A percentile compares a stretch with the other conserved stretches of the same genome.
Conservation (phyloP, 1,139 yeast genomes). For the Hemisphaericaspora lyxosophila region DNA sequence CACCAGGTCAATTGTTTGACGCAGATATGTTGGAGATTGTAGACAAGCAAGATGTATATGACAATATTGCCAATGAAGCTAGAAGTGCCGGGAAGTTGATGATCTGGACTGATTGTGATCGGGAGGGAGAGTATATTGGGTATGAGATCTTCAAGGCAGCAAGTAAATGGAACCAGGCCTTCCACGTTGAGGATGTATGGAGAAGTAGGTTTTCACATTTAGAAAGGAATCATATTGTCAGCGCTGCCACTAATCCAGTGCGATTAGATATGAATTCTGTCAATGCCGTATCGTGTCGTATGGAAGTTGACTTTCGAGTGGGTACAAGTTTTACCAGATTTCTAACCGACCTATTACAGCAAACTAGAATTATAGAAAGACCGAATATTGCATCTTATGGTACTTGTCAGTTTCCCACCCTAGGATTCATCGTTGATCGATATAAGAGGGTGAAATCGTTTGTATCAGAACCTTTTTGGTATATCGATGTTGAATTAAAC, state of each 20-base stretch:
- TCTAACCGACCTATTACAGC: constrained; percentile 52
- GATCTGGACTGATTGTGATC: constrained; percentile 99
- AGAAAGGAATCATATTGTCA: constrained; percentile 68
- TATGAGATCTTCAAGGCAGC: constrained; percentile 79
- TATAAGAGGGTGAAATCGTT: constrained; percentile 73
- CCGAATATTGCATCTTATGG: constrained; percentile 67
- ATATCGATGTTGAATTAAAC: constrained; percentile 51
- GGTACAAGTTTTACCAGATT: constrained; percentile 90
- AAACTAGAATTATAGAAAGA: constrained; percentile 22
- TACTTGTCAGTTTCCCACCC: constrained; percentile 94
- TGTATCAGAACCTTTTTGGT: constrained; percentile 81
- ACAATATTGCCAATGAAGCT: constrained; percentile 73
- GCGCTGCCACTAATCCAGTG: constrained; percentile 72
- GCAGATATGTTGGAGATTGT: constrained; percentile 58
- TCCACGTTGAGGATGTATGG: constrained; percentile 51
- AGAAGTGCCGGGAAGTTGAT: constrained; percentile 59
- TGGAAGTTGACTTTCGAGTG: constrained; percentile 83
- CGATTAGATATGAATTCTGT: constrained; percentile 68
- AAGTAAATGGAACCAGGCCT: constrained; percentile 45
- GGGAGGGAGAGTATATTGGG: constrained; percentile 97
- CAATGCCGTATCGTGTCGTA: constrained; percentile 81
- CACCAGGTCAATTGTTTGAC: constrained; percentile 63
- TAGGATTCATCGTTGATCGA: constrained; percentile 96
- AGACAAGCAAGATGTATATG: constrained; percentile 50
- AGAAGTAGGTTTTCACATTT: constrained; percentile 88